Conservation (phyloP, 2,329 filamentous ascomycete species). For the Orbilia javanica region DNA sequence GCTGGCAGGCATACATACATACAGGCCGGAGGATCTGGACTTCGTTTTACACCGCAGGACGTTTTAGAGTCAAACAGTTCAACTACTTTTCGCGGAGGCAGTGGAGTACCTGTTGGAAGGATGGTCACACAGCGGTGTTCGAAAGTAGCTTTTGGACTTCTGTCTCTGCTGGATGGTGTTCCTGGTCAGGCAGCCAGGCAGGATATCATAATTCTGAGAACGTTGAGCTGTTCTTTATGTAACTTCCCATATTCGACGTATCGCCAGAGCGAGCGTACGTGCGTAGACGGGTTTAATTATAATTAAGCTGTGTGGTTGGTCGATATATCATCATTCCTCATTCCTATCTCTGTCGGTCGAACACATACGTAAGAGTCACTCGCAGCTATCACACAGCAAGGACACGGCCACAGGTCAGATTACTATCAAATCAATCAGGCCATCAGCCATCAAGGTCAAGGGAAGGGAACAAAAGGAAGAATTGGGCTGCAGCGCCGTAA, state of each 20-base stretch:
- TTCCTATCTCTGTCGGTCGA: neutral
- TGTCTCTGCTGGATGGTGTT: slow-evolving; percentile 15
- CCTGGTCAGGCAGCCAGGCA: neutral
- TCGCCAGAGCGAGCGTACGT: too few relatives aligned
- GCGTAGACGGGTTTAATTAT: too few relatives aligned
- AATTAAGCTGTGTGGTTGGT: neutral
- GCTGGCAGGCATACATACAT: too few relatives aligned
- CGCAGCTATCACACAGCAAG: slow-evolving; percentile 47
- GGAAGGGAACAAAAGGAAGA: neutral
- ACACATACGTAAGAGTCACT: slow-evolving; percentile 56
- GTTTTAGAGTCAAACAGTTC: too few relatives aligned
- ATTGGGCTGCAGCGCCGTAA: slow-evolving; percentile 24
- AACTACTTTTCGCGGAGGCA: too few relatives aligned
- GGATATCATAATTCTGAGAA: slow-evolving; percentile 17
- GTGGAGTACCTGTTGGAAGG: slow-evolving; percentile 12
- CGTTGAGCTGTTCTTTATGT: too few relatives aligned
- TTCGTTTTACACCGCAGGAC: neutral
- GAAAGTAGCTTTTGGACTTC: neutral
- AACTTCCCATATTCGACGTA: too few relatives aligned
- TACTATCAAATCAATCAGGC: slow-evolving; percentile 19
- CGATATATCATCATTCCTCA: slow-evolving; percentile 13
- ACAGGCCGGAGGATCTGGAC: slow-evolving; percentile 14
- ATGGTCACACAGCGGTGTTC: slow-evolving; percentile 8
- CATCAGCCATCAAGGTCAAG: neutral
- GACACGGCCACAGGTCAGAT: slow-evolving; percentile 17